A percentile compares a stretch with the other conserved stretches of the same genome.
These are phyloP conservation scores for Alternaria solani DNA, from an alignment of 2,329 filamentous ascomycete species.

Conservation along the genomic window DNA sequence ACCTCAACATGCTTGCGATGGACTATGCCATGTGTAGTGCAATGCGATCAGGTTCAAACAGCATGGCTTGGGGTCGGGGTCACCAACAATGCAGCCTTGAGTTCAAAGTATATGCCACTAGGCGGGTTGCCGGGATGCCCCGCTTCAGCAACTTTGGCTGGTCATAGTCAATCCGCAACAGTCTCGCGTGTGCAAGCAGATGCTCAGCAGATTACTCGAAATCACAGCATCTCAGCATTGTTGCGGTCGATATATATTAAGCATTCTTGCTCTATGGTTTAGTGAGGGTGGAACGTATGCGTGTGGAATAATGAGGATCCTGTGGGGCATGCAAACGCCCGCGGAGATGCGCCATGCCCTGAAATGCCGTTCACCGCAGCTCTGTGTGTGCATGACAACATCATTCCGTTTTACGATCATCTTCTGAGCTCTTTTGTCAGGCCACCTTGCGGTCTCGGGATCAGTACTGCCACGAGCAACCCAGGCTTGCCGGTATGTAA, in stretches of 20 bases:
- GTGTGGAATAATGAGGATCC: neutral
- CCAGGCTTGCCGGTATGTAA: neutral
- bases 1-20: conserved; percentile 23
- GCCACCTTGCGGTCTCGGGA: conserved; percentile 2
- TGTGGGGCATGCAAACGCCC: conserved; percentile 1
- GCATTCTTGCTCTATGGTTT: neutral
- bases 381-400: conserved; percentile 16
- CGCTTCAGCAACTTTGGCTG: conserved; percentile 2
- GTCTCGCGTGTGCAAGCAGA: neutral
- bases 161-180: neutral
- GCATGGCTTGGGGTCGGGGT: conserved; percentile 11
- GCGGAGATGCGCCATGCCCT: conserved; percentile 11
- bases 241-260: neutral
- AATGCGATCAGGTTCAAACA: conserved; percentile 10
- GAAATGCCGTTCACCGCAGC: conserved; percentile 11
- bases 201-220: neutral
- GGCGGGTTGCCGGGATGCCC: neutral
- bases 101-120: neutral
- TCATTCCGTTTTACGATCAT: neutral
- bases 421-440: conserved; percentile 13
- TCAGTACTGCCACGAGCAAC: neutral
- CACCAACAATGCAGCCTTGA: neutral
- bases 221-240: neutral
- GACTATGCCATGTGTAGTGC: conserved; percentile 1
- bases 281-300: neutral